Base-by-base conservation (phyloP, 805 yeast species). In the Wickerhamomyces queroliae region DNA sequence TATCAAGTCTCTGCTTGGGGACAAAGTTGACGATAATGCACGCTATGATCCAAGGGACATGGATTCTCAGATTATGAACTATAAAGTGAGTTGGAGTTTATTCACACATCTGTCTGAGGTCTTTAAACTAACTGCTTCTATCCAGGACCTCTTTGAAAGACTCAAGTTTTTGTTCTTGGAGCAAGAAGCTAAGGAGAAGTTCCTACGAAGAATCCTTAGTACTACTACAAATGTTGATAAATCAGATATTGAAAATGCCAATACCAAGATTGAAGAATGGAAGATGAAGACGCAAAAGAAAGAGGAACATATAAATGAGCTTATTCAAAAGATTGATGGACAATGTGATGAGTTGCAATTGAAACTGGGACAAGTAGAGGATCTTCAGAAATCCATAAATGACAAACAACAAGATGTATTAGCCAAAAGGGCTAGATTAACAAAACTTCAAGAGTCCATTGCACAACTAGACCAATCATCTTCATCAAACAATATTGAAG, bases 131-230 rank as follows among this genome's bases (percentile, higher is more conserved):
- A 23, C 25, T 8, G 11, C 11, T 23, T 23, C 11, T 8, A 15
- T 13, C 9, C 13, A 30, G 15, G 33, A 30, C 13, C 33, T 30
- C 3, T 73, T 74, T 42, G 69, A 73, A 15, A 70, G 80, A 42
- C 62, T 82, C 31, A 78, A 80, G 49, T 80, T 80, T 45, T 72
- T 79, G 40, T 83, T 78, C 52, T 55, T 81, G 31, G 91, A 83
- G 54, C 84, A 81, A 50, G 89, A 81, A 45, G 72, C 88, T 4
- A 74, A 83, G 45, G 85, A 81, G 46, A 72, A 75, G 55, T 83
- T 83, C 56, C 60, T 83, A 27, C 60, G 83, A 27, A 62, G 66
- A 21, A 60, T 83, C 9, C 61, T 76, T 11, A 64, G 58, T 38
- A 55, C 58, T 26, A 50, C 53, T 1, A 38, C 44, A 26, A 45